Conservation (phyloP, 768 basidiomycete species). For the Boletellus ananiceps region DNA sequence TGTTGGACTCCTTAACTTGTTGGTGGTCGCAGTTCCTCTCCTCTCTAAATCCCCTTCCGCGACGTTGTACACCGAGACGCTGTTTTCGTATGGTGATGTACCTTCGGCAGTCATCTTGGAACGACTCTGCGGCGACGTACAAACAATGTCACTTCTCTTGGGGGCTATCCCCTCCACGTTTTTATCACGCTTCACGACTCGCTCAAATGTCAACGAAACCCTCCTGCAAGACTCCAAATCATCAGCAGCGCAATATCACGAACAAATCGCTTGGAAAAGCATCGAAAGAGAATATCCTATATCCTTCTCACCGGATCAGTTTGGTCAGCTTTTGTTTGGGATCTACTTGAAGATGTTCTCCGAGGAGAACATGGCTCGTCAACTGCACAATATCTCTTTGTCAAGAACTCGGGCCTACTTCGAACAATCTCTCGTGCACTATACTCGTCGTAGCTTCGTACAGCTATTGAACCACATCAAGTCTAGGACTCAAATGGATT, state of each 20-base stretch:
- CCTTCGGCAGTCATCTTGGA: slow-evolving; percentile 16
- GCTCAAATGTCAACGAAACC: slow-evolving; percentile 24
- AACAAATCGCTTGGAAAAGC: slow-evolving; percentile 26
- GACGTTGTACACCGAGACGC: slow-evolving; percentile 27
- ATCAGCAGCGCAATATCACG: slow-evolving; percentile 12
- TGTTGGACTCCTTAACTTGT: slow-evolving; percentile 27
- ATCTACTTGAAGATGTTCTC: slow-evolving; percentile 30
- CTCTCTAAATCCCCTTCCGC: slow-evolving; percentile 22
- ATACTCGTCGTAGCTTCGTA: slow-evolving; percentile 46
- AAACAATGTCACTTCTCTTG: slow-evolving; percentile 24
- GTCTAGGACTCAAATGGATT: slow-evolving; percentile 34
- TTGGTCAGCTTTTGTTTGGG: slow-evolving; percentile 21
- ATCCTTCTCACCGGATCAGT: slow-evolving; percentile 22
- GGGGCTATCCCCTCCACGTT: slow-evolving; percentile 25
- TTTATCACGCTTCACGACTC: slow-evolving; percentile 27
- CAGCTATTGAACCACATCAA: slow-evolving; percentile 41
- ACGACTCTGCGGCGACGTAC: slow-evolving; percentile 27
- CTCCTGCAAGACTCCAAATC: slow-evolving; percentile 3
- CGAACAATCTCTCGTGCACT: slow-evolving; percentile 33
- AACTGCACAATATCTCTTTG: slow-evolving; percentile 2
- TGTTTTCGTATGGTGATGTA: slow-evolving; percentile 13
- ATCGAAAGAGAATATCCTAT: slow-evolving; percentile 9
- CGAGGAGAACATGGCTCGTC: slow-evolving; percentile 22
- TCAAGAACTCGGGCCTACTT: background rate
- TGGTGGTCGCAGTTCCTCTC: slow-evolving; percentile 20